Base-by-base conservation (phyloP, 78 protist genomes). In the Goniomonas avonlea region DNA sequence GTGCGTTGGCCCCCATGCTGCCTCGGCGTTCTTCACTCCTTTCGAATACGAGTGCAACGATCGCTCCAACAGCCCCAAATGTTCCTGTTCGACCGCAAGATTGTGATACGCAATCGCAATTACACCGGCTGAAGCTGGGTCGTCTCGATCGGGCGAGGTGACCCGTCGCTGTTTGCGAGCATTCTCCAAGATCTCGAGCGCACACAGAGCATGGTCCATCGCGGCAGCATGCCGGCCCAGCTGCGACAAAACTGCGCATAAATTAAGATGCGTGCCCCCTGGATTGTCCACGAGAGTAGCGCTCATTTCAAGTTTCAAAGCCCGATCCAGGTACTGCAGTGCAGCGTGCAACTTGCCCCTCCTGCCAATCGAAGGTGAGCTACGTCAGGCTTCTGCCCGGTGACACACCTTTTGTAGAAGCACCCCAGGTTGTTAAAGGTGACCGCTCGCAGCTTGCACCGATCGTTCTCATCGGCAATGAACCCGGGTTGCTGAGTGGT, bases 361-460 rank as follows among this genome's bases (percentile, higher is more conserved):
- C n/a, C 77, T n/a, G n/a, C n/a, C n/a, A n/a, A n/a, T n/a, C n/a
- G n/a, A n/a, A n/a, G n/a, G n/a, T n/a, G n/a, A n/a, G n/a, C n/a
- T n/a, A n/a, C n/a, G n/a, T n/a, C n/a, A n/a, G n/a, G n/a, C n/a
- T n/a, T n/a, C n/a, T n/a, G n/a, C n/a, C n/a, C n/a, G n/a, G n/a
- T n/a, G n/a, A n/a, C n/a, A n/a, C n/a, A n/a, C n/a, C n/a, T 59
- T 40, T 68, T 80, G 65, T 48, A 63, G 45, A 45, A 43, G 56
- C 84, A 80, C 7, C 84, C 84, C 25, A 80, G 50, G 47, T 80
- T 80, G 84, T 80, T 80, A 56, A 66, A 35, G 29, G 84, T 65
- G 41, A 68, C 53, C 13, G 77, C 84, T 5, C 77, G 31, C 70
- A 65, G 69, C 45, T 60, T 65, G 25, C 45, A 69, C 0, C 84